A percentile compares a stretch with the other conserved stretches of the same genome.
Conservation (phyloP, 306 rosid species). For the Mimosa bimucronata region DNA sequence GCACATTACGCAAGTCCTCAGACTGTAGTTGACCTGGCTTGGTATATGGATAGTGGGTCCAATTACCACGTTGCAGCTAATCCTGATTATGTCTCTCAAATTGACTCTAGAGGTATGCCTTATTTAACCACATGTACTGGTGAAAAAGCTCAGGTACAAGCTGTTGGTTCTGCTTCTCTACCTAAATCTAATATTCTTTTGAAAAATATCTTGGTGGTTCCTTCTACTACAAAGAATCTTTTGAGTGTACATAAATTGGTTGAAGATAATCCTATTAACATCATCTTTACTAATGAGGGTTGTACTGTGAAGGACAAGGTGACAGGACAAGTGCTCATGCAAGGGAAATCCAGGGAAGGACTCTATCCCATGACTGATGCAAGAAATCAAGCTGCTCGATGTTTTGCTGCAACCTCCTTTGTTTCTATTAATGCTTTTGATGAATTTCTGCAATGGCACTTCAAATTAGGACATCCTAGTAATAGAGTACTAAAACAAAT, state of each 20-base stretch:
- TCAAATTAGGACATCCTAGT: background rate
- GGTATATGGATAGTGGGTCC: background rate
- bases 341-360: background rate
- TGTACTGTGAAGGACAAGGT: background rate
- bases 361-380: background rate
- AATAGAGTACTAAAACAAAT: background rate
- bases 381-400: no score
- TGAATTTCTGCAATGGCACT: background rate
- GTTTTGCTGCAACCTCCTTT: no score
- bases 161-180: background rate
- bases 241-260: background rate
- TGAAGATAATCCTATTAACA: background rate
- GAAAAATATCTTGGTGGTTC: background rate
- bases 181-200: background rate
- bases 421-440: no score
- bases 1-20: no score
- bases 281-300: background rate
- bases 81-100: rapidly evolving
- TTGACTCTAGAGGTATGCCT: background rate
- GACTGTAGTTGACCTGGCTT: no score
- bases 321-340: background rate
- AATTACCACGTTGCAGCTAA: background rate
- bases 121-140: background rate
- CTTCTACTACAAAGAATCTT: background rate
- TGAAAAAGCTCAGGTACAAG: no score